These are phyloP conservation scores for Rosa hybrid DNA, from an alignment of 331 rosid genomes.

Conservation along the genomic window DNA sequence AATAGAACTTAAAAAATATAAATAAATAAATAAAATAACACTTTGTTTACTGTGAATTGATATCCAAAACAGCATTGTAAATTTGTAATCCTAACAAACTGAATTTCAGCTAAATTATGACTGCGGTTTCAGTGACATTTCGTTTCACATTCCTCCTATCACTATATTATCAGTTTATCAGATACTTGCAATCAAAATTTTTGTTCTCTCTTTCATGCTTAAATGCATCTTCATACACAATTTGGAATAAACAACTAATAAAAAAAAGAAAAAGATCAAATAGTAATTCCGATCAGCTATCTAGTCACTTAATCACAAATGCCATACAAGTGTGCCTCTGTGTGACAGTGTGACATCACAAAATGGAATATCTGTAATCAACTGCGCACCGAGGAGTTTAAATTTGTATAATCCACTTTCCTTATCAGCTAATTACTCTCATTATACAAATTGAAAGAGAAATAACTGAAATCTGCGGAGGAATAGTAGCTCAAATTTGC, in stretches of 20 bases:
- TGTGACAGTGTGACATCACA: not conserved
- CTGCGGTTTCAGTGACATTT: not conserved
- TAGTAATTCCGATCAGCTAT: not conserved
- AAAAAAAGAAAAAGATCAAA: not conserved
- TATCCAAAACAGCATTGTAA: not conserved
- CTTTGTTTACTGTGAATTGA: not conserved
- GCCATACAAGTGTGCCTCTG: not conserved
- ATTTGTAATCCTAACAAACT: not conserved
- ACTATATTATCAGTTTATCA: not conserved
- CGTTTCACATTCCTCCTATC: not conserved
- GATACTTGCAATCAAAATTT: not conserved
- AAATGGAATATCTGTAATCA: not conserved
- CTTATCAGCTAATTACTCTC: not conserved
- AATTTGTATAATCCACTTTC: not conserved
- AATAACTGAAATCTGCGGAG: not conserved
- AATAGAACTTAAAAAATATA: not conserved
- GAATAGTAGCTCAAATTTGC: constrained; percentile 11
- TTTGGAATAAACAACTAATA: not conserved
- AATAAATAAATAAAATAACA: too few species aligned
- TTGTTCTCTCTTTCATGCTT: not conserved
- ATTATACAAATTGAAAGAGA: not conserved
- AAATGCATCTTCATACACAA: not conserved
- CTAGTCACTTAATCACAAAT: not conserved
- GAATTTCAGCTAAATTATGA: not conserved
- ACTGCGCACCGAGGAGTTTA: not conserved